A percentile compares a stretch with the other conserved stretches of the same genome.
Evolutionary conservation across 306 rosid species (phyloP).

Genomic region (Urtica urens): DNA sequence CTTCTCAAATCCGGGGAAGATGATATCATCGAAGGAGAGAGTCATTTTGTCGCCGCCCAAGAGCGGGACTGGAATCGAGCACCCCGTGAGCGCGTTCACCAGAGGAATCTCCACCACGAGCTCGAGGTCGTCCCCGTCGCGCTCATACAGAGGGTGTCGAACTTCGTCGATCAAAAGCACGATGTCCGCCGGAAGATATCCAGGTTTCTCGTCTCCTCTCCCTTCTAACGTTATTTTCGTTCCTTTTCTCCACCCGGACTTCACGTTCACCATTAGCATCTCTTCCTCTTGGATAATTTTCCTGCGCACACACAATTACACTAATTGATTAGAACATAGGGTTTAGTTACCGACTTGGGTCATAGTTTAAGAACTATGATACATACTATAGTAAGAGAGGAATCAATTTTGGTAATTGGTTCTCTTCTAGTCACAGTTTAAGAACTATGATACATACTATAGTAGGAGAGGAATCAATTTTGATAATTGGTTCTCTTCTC

Average conservation of each 20-base stretch:
- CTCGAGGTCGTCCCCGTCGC: conserved; percentile 66
- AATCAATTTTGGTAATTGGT: too few relatives aligned
- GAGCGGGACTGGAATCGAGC: conserved; percentile 60
- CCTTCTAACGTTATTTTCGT: conserved; percentile 77
- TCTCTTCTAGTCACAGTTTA: neutral
- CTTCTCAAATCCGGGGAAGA: conserved; percentile 61
- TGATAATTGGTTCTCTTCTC: too few relatives aligned
- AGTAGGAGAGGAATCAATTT: neutral
- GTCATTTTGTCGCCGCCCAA: conserved; percentile 61
- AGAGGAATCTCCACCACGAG: conserved; percentile 56
- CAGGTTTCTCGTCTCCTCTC: conserved; percentile 88
- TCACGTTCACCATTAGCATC: conserved; percentile 45
- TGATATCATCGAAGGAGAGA: conserved; percentile 43
- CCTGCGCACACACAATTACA: too few relatives aligned
- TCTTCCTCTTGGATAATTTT: conserved; percentile 58
- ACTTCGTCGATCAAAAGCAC: conserved; percentile 58
- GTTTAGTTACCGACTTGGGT: too few relatives aligned
- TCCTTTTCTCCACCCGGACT: conserved; percentile 88
- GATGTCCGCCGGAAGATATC: conserved; percentile 77
- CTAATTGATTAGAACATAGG: too few relatives aligned
- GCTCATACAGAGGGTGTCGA: conserved; percentile 45
- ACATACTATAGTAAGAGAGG: neutral
- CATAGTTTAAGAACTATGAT: neutral
- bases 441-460: neutral
- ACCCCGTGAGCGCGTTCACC: conserved; percentile 64